Conservation (phyloP, 345 rosid species). For the Eucalyptus brandiana region DNA sequence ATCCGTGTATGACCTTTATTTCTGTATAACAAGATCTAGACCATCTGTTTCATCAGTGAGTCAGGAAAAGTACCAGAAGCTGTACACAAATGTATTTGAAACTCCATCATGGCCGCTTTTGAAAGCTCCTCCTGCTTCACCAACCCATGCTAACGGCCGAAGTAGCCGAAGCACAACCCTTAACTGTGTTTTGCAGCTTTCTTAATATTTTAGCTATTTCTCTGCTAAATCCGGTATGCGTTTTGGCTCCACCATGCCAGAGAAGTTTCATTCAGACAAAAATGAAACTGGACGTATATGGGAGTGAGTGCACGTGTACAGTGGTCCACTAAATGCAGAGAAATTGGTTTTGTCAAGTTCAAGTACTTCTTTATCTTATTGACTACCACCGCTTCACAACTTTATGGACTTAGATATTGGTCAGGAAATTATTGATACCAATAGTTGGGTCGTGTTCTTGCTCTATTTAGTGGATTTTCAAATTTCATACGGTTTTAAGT, state of each 20-base stretch:
- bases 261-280: not conserved
- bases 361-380: not conserved
- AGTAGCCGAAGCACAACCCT: constrained; percentile 26
- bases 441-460: not conserved
- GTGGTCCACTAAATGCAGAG: not conserved
- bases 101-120: constrained; percentile 75
- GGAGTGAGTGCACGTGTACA: not conserved
- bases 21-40: not conserved
- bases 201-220: constrained; percentile 36
- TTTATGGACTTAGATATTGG: not conserved
- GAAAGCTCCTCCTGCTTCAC: constrained; percentile 95
- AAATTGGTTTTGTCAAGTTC: not conserved
- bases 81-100: constrained; percentile 71
- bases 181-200: constrained; percentile 33
- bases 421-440: not conserved
- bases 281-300: not conserved
- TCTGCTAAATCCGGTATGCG: too few species aligned
- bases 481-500: not conserved
- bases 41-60: not conserved
- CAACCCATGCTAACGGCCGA: constrained; percentile 69
- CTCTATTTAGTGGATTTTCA: not conserved
- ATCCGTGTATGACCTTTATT: not conserved
- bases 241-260: not conserved
- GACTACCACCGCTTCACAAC: not conserved
- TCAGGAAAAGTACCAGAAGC: constrained; percentile 62